Percentiles rank a stretch among this genome's conserved stretches.
Evolutionary conservation across 768 basidiomycete species (phyloP).

Genomic region (Cystofilobasidium capitatum): DNA sequence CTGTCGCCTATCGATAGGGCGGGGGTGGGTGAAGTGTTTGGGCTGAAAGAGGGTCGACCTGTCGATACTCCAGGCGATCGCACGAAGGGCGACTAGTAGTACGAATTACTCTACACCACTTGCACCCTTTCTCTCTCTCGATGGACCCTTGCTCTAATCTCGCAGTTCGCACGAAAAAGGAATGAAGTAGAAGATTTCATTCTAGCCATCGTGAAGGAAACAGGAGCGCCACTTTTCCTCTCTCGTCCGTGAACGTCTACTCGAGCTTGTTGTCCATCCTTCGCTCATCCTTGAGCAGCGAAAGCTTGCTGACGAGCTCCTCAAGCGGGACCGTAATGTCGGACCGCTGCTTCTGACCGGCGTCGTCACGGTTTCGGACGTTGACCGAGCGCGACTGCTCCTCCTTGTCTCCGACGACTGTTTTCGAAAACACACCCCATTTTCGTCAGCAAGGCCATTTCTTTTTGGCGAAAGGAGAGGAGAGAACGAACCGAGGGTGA

Average conservation of each 20-base stretch:
- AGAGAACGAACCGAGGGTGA: slow-evolving; percentile 67
- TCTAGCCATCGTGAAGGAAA: too few species aligned
- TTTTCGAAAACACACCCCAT: slow-evolving; percentile 11
- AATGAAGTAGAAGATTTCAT: too few species aligned
- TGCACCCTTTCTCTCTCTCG: too few species aligned
- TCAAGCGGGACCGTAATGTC: slow-evolving; percentile 63
- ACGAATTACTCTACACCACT: too few species aligned
- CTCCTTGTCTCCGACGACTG: slow-evolving; percentile 94
- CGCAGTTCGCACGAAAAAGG: too few species aligned
- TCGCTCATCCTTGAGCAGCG: slow-evolving; percentile 56
- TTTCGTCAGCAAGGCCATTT: not conserved
- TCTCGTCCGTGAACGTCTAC: not conserved
- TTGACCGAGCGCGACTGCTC: slow-evolving; percentile 78
- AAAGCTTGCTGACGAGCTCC: slow-evolving; percentile 58
- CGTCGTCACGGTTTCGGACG: slow-evolving; percentile 88
- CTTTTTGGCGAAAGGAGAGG: not conserved
- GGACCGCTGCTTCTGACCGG: slow-evolving; percentile 56
- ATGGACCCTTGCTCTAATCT: too few species aligned
- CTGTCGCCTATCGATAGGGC: too few species aligned
- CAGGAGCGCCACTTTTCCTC: too few species aligned
- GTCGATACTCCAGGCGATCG: too few species aligned
- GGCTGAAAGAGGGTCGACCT: too few species aligned
- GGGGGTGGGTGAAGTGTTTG: too few species aligned
- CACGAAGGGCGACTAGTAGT: too few species aligned
- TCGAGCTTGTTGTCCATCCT: slow-evolving; percentile 51